Evolutionary conservation across 2,329 filamentous ascomycete genomes (phyloP).

Genomic region (Emmonsiellopsis sp.): DNA sequence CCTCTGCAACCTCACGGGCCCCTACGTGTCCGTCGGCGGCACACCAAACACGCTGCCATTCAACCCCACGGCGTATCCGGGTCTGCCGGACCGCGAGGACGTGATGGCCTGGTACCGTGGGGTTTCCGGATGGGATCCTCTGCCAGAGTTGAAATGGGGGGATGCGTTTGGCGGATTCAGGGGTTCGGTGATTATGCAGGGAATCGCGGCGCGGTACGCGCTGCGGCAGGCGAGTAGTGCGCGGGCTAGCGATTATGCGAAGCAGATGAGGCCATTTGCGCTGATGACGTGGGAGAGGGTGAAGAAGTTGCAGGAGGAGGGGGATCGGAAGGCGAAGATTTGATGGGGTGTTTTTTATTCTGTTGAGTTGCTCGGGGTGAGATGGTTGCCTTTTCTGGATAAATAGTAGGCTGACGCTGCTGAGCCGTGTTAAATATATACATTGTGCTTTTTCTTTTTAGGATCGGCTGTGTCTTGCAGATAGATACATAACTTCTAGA

Average conservation of each 20-base stretch:
- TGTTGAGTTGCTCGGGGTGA: no score
- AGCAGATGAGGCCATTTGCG: constrained; percentile 61
- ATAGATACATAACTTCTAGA: no score
- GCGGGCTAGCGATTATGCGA: constrained; percentile 64
- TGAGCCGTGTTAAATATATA: no score
- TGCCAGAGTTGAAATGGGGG: constrained; percentile 50
- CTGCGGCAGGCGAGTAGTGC: constrained; percentile 81
- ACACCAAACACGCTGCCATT: constrained; percentile 43
- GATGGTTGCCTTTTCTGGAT: no score
- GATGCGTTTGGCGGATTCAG: constrained; percentile 55
- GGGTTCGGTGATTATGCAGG: constrained; percentile 63
- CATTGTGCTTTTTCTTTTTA: no score
- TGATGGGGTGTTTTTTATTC: constrained; percentile 23
- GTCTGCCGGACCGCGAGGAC: constrained; percentile 53
- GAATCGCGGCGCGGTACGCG: constrained; percentile 84
- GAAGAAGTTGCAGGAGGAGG: constrained; percentile 36
- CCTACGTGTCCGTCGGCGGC: constrained; percentile 28
- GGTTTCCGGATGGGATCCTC: constrained; percentile 62
- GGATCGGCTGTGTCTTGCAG: no score
- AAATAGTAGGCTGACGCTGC: no score
- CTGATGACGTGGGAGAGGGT: constrained; percentile 71
- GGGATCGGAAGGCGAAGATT: constrained; percentile 33
- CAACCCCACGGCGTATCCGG: constrained; percentile 53
- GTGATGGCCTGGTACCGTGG: constrained; percentile 58
- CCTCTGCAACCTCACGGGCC: constrained; percentile 62